Percentiles rank a stretch among this genome's conserved stretches.
These are phyloP conservation scores for Penicillium corylophilum DNA, from an alignment of 2,329 filamentous ascomycete genomes.

Conservation along the genomic window DNA sequence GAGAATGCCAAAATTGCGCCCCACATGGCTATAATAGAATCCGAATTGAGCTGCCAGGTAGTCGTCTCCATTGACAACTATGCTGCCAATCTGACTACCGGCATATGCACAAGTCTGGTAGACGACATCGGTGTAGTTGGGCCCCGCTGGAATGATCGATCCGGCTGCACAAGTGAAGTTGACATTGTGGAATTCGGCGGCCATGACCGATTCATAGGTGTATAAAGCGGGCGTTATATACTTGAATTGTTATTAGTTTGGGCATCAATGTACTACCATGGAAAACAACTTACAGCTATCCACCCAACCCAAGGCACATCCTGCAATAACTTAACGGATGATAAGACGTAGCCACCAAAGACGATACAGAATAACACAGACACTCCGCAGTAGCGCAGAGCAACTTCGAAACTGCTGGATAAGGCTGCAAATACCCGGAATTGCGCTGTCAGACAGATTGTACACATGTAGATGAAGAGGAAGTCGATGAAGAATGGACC, in stretches of 20 bases:
- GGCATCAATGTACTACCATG: neutral
- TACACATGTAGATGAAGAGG: constrained; percentile 59
- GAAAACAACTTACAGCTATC: constrained; percentile 41
- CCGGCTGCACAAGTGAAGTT: constrained; percentile 55
- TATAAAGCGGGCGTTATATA: constrained; percentile 53
- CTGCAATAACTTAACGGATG: constrained; percentile 55
- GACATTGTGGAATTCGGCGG: constrained; percentile 59
- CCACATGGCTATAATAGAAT: constrained; percentile 54
- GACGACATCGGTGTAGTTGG: constrained; percentile 48
- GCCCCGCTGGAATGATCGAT: constrained; percentile 58
- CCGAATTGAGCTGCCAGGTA: constrained; percentile 56
- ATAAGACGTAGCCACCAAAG: constrained; percentile 63
- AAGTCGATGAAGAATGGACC: constrained; percentile 64
- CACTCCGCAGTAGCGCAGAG: constrained; percentile 60
- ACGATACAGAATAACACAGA: constrained; percentile 60
- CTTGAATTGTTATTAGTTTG: constrained; percentile 24
- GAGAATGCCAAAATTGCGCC: constrained; percentile 72
- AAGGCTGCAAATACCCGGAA: constrained; percentile 62
- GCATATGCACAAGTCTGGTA: constrained; percentile 59
- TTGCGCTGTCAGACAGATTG: constrained; percentile 59
- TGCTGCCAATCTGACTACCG: constrained; percentile 52
- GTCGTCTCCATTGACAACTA: constrained; percentile 51
- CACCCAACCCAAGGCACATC: constrained; percentile 63
- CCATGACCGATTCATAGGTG: constrained; percentile 62
- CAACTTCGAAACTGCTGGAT: constrained; percentile 61